Percentiles rank a stretch among this genome's conserved stretches.
Conservation (phyloP, 345 rosid species). For the Sisymbrium irio region DNA sequence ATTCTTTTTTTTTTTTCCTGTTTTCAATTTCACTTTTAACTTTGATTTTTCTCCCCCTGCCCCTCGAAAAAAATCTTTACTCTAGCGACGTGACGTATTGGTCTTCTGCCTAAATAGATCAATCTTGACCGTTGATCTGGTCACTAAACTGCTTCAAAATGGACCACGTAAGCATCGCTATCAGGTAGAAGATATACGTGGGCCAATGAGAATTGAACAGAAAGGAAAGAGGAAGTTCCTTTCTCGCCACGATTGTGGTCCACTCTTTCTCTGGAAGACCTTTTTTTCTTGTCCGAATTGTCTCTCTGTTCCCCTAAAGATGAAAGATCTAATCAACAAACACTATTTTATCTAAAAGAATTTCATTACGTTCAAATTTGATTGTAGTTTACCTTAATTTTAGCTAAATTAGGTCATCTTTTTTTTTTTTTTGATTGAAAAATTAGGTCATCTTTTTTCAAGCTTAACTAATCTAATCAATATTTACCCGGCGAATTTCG, state of each 20-base stretch:
- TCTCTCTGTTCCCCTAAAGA: conserved; percentile 12
- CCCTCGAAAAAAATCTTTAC: conserved; percentile 6
- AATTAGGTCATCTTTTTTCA: conserved; percentile 10
- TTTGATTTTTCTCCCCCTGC: conserved; percentile 14
- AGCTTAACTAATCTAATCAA: conserved; percentile 12
- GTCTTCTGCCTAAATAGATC: conserved; percentile 8
- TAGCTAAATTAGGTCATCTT: conserved; percentile 12
- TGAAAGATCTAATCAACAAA: not conserved
- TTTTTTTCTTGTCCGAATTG: conserved; percentile 7
- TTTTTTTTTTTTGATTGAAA: no score
- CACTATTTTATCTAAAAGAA: not conserved
- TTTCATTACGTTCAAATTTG: conserved; percentile 8
- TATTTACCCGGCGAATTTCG: not conserved
- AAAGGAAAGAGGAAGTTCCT: conserved; percentile 22
- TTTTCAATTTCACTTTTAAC: conserved; percentile 24
- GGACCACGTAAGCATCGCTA: conserved; percentile 37
- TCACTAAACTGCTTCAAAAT: not conserved
- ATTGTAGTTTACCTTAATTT: conserved; percentile 19
- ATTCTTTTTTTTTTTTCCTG: not conserved
- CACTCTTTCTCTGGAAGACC: conserved; percentile 1
- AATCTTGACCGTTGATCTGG: conserved; percentile 48
- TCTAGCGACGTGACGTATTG: conserved; percentile 38
- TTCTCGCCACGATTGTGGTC: conserved; percentile 58
- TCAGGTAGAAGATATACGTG: conserved; percentile 33
- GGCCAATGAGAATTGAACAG: conserved; percentile 40